These are phyloP conservation scores for Vigna angularis DNA, from an alignment of 306 rosid genomes.

Conservation along the genomic window DNA sequence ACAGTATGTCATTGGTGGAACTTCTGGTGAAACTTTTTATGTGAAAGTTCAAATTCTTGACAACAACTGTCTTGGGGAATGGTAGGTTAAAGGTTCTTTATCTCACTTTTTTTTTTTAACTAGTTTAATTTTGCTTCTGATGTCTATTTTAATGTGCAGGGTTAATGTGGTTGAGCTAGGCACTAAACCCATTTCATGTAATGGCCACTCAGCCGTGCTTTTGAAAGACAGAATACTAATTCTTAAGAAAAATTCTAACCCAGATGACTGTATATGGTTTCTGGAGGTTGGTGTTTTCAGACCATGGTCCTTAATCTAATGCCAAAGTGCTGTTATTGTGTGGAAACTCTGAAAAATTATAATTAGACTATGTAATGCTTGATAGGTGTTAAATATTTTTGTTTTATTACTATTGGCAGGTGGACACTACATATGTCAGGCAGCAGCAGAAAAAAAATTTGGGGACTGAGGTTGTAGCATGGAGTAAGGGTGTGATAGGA, in stretches of 20 bases:
- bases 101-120: too few relatives aligned
- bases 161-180: conserved; percentile 63
- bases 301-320: conserved; percentile 1
- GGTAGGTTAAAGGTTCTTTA: conserved; percentile 62
- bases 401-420: conserved; percentile 52
- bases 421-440: conserved; percentile 85
- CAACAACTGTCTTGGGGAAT: conserved; percentile 56
- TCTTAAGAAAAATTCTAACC: conserved; percentile 67
- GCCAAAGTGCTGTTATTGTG: neutral
- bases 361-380: neutral
- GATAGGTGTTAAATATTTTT: neutral
- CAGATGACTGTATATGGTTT: conserved; percentile 80
- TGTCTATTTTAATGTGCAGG: conserved; percentile 57
- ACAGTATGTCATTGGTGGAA: conserved; percentile 92
- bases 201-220: conserved; percentile 78
- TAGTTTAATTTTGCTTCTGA: conserved; percentile 44
- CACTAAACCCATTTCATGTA: conserved; percentile 66
- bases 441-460: conserved; percentile 56
- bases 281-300: conserved; percentile 79
- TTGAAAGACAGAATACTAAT: conserved; percentile 68
- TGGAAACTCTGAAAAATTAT: conserved; percentile 16
- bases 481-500: conserved; percentile 92
- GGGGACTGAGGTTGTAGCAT: conserved; percentile 89
- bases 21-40: conserved; percentile 68
- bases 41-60: conserved; percentile 80